Base-by-base conservation (phyloP, 805 yeast species). In the Candida chauliodis region DNA sequence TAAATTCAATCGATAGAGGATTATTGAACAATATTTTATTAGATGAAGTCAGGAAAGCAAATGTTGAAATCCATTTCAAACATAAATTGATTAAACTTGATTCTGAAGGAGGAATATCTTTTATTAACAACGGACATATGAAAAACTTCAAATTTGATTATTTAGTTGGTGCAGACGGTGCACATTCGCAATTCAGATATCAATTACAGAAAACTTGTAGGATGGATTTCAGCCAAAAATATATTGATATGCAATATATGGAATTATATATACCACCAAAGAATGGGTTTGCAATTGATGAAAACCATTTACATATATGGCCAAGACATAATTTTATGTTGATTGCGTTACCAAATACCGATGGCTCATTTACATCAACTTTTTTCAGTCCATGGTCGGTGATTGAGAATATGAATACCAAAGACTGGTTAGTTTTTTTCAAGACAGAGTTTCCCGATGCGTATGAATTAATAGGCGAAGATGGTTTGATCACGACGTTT, bases 231-330 rank as follows among this genome's bases (percentile, higher is more conserved):
- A 52, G 69, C 11, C 95, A 88, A 58, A 80, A 84, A 52, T 89
- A 82, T 55, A 82, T 90, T 44, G 93, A 86, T 53, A 81, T 83
- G 69, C 81, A 84, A 50, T 90, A 90, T 54, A 55, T 90, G 47
- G 97, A 90, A 57, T 67, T 90, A 36, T 75, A 75, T 46, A 83
- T 90, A 30, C 89, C 95, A 8, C 73, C 87, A 0, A 59, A 51
- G 35, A 48, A 48, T 3, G 53, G 48, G n/a, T 84, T 79, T 50
- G 61, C 66, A 13, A 65, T 84, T 16, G 77, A 79, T 47, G 81
- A 89, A 6, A 79, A 86, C 59, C 88, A 86, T 55, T 69, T 90
- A 36, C 97, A 90, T 52, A 86, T 90, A 32, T 90, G 97, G 97
- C 97, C 97, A 3, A 69, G 96, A 32, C 76, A 80, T 42, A 71